phyloP scores from a whole-genome alignment of 208 protist genomes.

The Trypanosomatidae sp. region DNA sequence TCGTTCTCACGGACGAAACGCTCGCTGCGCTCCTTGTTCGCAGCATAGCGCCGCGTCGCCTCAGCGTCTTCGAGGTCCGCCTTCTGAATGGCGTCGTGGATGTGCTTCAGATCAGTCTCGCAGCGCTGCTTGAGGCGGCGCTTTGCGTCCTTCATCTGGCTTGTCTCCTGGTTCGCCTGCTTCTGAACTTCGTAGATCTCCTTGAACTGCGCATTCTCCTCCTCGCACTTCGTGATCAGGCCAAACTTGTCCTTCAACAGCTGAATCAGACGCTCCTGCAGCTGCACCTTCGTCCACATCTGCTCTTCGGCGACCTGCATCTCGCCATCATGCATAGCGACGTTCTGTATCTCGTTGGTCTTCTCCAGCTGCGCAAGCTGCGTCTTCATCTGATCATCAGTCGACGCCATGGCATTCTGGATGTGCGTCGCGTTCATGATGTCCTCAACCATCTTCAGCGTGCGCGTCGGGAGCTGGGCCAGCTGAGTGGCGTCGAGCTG shows the following conservation, averaged over 20 bases:
- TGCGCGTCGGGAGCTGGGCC: constrained; percentile 37
- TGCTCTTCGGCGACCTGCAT: constrained; percentile 80
- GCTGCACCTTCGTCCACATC: constrained; percentile 73
- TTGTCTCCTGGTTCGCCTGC: constrained; percentile 60
- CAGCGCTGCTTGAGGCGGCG: constrained; percentile 61
- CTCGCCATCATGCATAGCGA: constrained; percentile 67
- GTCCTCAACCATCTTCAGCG: constrained; percentile 64
- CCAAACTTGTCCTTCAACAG: constrained; percentile 68
- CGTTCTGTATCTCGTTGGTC: constrained; percentile 70
- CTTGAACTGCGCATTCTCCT: constrained; percentile 66
- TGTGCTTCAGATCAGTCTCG: constrained; percentile 56
- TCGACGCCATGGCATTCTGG: constrained; percentile 55
- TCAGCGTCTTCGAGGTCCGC: constrained; percentile 69
- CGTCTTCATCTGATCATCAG: constrained; percentile 66
- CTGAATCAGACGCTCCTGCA: constrained; percentile 69
- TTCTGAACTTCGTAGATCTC: constrained; percentile 73
- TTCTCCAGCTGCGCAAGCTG: constrained; percentile 68
- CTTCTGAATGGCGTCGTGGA: constrained; percentile 71
- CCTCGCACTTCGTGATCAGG: constrained; percentile 54
- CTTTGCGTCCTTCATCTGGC: constrained; percentile 69
- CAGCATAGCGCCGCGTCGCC: constrained; percentile 56
- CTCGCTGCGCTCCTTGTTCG: constrained; percentile 64
- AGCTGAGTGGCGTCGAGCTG: constrained; percentile 62
- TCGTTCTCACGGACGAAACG: constrained; percentile 50
- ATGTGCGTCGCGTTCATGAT: constrained; percentile 74